Conservation (phyloP, 1,139 yeast species). For the Geotrichum reessii region DNA sequence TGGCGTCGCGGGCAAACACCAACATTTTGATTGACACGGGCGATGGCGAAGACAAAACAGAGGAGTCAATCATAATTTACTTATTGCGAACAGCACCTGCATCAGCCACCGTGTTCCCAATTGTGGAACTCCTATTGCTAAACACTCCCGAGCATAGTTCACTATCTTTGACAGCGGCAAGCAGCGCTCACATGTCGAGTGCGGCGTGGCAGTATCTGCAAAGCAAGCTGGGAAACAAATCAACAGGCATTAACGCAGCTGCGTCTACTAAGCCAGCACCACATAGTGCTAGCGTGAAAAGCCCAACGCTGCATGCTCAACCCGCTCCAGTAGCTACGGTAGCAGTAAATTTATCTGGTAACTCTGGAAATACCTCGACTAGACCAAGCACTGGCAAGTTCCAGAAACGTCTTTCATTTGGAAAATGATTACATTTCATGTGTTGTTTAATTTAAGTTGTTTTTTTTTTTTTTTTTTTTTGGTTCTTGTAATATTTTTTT, state of each 20-base stretch:
- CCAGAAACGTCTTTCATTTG: slow-evolving; percentile 16
- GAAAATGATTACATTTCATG: slow-evolving; percentile 4
- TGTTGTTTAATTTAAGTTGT: background rate
- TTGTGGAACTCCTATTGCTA: slow-evolving; percentile 65
- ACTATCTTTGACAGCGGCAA: background rate
- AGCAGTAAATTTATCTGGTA: background rate
- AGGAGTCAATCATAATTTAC: slow-evolving; percentile 30
- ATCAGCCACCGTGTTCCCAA: slow-evolving; percentile 45
- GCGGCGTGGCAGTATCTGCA: background rate
- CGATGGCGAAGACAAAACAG: slow-evolving; percentile 18
- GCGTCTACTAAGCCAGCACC: background rate
- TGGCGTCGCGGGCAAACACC: slow-evolving; percentile 41
- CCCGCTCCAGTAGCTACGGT: background rate
- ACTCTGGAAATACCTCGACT: background rate
- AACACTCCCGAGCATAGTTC: slow-evolving; percentile 46
- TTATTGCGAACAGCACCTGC: slow-evolving; percentile 29
- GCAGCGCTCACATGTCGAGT: background rate
- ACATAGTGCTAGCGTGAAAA: background rate
- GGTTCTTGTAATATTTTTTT: background rate
- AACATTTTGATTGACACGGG: slow-evolving; percentile 29
- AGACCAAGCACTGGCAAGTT: slow-evolving; percentile 4
- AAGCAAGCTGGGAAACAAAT: background rate
- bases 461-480: background rate
- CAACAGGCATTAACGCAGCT: background rate
- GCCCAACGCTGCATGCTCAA: background rate